A percentile compares a stretch with the other conserved stretches of the same genome.
phyloP scores from a whole-genome alignment of 2,329 filamentous ascomycete species.

The Allantophomopsis lycopodina region DNA sequence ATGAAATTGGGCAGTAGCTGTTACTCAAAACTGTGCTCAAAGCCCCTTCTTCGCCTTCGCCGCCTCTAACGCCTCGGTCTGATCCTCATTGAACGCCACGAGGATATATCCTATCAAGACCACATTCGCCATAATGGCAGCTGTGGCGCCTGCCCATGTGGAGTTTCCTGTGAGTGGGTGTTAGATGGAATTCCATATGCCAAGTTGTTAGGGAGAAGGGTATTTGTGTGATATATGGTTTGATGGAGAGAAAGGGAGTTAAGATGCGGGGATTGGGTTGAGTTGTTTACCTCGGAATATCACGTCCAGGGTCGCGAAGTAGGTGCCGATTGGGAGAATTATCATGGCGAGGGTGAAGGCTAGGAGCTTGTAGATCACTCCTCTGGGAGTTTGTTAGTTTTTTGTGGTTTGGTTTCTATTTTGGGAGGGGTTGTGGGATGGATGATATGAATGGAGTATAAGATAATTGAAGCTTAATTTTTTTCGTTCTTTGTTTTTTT shows the following conservation, averaged over 20 bases:
- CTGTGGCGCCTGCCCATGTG: constrained; percentile 72
- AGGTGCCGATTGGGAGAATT: constrained; percentile 71
- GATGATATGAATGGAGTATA: constrained; percentile 1
- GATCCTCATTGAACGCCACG: constrained; percentile 83
- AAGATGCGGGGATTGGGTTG: not conserved
- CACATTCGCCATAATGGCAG: constrained; percentile 82
- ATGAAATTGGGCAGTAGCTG: too few species aligned
- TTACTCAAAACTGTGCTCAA: too few species aligned
- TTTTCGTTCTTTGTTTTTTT: too few species aligned
- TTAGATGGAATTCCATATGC: too few species aligned
- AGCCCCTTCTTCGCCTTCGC: constrained; percentile 29
- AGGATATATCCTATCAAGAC: constrained; percentile 84
- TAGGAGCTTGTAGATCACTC: constrained; percentile 82
- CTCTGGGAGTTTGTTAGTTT: constrained; percentile 26
- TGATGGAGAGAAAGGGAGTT: too few species aligned
- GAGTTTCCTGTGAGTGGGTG: constrained; percentile 52
- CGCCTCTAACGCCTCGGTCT: constrained; percentile 23
- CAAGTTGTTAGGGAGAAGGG: too few species aligned
- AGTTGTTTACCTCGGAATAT: constrained; percentile 59
- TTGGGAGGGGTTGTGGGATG: too few species aligned
- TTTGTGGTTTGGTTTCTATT: too few species aligned
- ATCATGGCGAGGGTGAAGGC: constrained; percentile 90
- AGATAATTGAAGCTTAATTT: not conserved
- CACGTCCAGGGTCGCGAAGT: constrained; percentile 66
- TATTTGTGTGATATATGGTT: too few species aligned